Conservation (phyloP, 2,329 filamentous ascomycete species). For the Xylariomycetidae sp. region DNA sequence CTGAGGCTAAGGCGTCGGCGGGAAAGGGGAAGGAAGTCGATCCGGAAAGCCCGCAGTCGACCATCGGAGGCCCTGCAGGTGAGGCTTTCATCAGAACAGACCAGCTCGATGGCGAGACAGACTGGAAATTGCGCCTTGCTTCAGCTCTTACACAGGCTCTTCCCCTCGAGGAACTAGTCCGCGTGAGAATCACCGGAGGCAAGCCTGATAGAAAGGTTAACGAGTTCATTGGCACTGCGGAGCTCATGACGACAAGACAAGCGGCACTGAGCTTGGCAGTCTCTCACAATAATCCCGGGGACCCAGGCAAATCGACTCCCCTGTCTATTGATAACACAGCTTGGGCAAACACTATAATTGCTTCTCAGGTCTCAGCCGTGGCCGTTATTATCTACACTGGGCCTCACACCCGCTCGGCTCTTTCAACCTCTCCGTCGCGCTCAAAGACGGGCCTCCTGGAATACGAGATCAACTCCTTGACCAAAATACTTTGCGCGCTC, state of each 20-base stretch:
- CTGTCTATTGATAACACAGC: constrained; percentile 95
- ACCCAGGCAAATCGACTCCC: constrained; percentile 56
- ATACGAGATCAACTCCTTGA: constrained; percentile 93
- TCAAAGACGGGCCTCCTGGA: constrained; percentile 93
- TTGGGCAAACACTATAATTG: constrained; percentile 97
- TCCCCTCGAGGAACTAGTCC: constrained; percentile 64
- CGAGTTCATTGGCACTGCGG: constrained; percentile 86
- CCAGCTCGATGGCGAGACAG: constrained; percentile 94
- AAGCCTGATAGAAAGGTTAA: constrained; percentile 94
- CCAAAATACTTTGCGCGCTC: constrained; percentile 89
- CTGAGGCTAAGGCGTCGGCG: constrained; percentile 23
- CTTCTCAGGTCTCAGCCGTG: constrained; percentile 82
- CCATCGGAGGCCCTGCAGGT: constrained; percentile 50
- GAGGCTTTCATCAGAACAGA: constrained; percentile 98
- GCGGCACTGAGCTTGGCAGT: constrained; percentile 41
- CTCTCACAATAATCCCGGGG: constrained; percentile 28
- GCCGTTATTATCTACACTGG: constrained; percentile 94
- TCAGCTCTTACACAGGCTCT: constrained; percentile 82
- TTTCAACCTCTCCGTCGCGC: constrained; percentile 86
- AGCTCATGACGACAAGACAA: constrained; percentile 57
- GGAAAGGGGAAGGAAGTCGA: constrained; percentile 30
- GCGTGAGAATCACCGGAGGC: constrained; percentile 70
- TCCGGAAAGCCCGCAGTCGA: constrained; percentile 21
- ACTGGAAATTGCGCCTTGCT: constrained; percentile 93
- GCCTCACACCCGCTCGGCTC: constrained; percentile 84